Percentiles rank a stretch among this genome's conserved stretches.
Conservation (phyloP, 2,329 filamentous ascomycete species). For the Aphanocladium album region DNA sequence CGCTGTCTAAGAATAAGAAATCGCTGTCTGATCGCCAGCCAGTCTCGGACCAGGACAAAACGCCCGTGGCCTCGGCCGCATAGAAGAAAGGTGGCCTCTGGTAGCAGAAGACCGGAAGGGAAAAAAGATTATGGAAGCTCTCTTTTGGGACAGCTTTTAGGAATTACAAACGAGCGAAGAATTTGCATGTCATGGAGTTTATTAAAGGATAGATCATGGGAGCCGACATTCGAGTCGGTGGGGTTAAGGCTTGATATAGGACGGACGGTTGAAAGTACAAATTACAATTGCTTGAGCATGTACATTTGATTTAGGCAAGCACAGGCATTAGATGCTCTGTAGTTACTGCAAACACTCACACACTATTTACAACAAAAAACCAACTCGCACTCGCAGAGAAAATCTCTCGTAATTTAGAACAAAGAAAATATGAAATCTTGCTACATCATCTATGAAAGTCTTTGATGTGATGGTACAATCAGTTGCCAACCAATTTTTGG, state of each 20-base stretch:
- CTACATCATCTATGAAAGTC: constrained; percentile 27
- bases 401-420: constrained; percentile 16
- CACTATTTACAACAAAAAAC: no score
- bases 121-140: neutral
- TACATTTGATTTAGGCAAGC: neutral
- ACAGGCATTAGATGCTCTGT: neutral
- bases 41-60: constrained; percentile 11
- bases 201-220: neutral
- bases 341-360: neutral
- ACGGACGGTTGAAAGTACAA: neutral
- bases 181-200: constrained; percentile 8
- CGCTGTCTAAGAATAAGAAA: constrained; percentile 27
- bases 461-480: constrained; percentile 30
- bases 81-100: no score
- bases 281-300: neutral
- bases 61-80: constrained; percentile 13
- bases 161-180: neutral
- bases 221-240: neutral
- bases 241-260: neutral
- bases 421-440: constrained; percentile 25
- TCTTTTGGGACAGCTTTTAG: neutral
- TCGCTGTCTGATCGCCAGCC: constrained; percentile 26
- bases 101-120: no score
- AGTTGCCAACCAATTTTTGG: constrained; percentile 18
- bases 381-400: neutral